A percentile compares a stretch with the other conserved stretches of the same genome.
Conservation (phyloP, 371 early-diverging fungal species). For the Entomophthora muscae region DNA sequence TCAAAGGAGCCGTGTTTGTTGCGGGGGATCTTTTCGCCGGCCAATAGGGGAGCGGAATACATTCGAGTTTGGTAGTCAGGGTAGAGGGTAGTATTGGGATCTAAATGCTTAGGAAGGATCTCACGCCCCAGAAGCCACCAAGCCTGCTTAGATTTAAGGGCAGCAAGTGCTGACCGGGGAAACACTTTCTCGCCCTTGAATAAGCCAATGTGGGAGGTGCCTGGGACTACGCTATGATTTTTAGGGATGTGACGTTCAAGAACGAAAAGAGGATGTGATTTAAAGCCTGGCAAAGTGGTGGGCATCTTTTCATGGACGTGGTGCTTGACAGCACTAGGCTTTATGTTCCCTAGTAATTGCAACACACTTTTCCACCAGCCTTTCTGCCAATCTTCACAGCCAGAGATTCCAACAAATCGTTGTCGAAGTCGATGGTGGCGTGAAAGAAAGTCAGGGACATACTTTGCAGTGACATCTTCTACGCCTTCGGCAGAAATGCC, state of each 20-base stretch:
- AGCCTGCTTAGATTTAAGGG: slow-evolving; percentile 29
- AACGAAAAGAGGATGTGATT: slow-evolving; percentile 56
- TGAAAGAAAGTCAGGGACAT: background rate
- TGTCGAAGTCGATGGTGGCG: background rate
- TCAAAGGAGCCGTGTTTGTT: slow-evolving; percentile 70
- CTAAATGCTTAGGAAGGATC: slow-evolving; percentile 17
- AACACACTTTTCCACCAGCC: background rate
- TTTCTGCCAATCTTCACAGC: background rate
- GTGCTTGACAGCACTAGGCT: background rate
- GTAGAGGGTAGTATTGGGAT: slow-evolving; percentile 24
- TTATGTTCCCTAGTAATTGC: background rate
- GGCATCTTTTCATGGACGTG: slow-evolving; percentile 56
- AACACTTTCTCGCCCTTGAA: slow-evolving; percentile 60
- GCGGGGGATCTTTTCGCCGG: slow-evolving; percentile 57
- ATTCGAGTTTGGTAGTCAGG: slow-evolving; percentile 78
- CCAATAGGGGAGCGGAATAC: slow-evolving; percentile 38
- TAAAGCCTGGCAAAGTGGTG: slow-evolving; percentile 48
- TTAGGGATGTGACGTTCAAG: slow-evolving; percentile 68
- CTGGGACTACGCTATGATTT: slow-evolving; percentile 47
- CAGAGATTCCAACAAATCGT: background rate
- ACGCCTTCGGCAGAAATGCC: background rate
- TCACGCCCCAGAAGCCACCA: slow-evolving; percentile 46
- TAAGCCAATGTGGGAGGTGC: slow-evolving; percentile 42
- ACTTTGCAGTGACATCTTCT: background rate
- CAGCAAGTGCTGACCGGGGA: slow-evolving; percentile 25